Base-by-base conservation (phyloP, 129 eudicot species). In the Chrysanthemum makinoi region DNA sequence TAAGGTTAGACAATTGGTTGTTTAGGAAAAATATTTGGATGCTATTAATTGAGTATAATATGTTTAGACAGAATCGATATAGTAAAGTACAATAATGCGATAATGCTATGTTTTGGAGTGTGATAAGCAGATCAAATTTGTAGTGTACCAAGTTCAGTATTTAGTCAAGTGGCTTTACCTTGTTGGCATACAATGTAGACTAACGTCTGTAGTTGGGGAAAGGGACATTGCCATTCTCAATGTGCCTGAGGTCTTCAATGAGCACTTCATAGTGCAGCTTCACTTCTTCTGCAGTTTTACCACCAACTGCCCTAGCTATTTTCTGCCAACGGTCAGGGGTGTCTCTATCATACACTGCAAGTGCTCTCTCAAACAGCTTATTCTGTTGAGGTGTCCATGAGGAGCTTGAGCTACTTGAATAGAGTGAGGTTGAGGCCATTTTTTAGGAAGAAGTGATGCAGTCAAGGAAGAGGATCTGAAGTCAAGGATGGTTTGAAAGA, bases 241-340 rank as follows among this genome's bases (percentile, higher is more conserved):
- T 91, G 73, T 80, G 86, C 83, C 79, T 80, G 54, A 91, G 81
- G 78, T 91, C 97, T 76, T 88, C 86, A n/a, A 88, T 76, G 53
- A 91, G 89, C 68, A 91, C 65, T 68, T 86, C 92, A 69, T 91
- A 91, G 81, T 88, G 96, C 82, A 87, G 78, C 76, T 87, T 90
- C 75, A 90, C 97, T 79, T 90, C 91, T 75, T 90, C 95, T 19
- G 79, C 88, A 9, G 97, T 84, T 80, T 91, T 91, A 16, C 87
- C 96, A 53, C 87, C 97, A 3, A 91, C 97, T 4, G 89, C 88
- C 70, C 82, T 80, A 19, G 97, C 97, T 55, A 91, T 77, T 48
- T 87, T 91, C 68, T 85, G 95, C 97, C 97, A 91, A 26, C 96
- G 88, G 68, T 91, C 97, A 4, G 95, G 96, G 46, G 97, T 88